Base-by-base conservation (phyloP, 306 rosid genomes). In the Oemleria cerasiformis region DNA sequence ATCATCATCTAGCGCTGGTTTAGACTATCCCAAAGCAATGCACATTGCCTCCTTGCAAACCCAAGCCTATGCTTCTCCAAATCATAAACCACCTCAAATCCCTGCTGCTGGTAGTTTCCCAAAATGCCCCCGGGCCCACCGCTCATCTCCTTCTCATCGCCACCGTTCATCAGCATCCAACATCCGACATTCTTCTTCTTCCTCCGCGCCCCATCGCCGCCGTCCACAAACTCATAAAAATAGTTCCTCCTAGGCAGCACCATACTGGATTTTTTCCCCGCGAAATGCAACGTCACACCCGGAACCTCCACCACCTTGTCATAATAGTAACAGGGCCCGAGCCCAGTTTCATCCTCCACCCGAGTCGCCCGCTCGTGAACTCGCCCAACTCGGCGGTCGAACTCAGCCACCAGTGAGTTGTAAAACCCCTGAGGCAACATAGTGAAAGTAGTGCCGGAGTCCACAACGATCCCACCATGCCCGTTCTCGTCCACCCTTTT, bases 81-180 rank as follows among this genome's bases (percentile, higher is more conserved):
- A 76, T 94, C 99, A 68, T 94, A 94, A 2, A 82, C 86, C 23
- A 94, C 95, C 65, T 94, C 97, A 68, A 94, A 91, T 1, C 97
- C 96, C 47, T 94, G 99, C 66, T 94, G 99, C 56, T 94, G 97
- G 11, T 94, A 94, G 76, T 94, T 94, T 41, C 99, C 99, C 1
- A 94, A 88, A 0, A 84, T 89, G 2, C 97, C 99, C 50, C 90
- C 89, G 7, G 98, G 98, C 67, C 98, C 98, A 71, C 82, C 96
- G 9, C 71, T 75, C 21, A 82, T 78, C 25, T 93, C 98, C n/a
- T 42, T 47, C 25, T 87, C 97, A 85, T 87, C 92, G 0, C 97
- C 99, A 17, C 96, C 97, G 92, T 87, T 82, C 95, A 94, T 89
- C 77, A 94, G 9, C 97, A 91, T 91, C 91, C 92, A 45, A 57